Evolutionary conservation across 2,329 filamentous ascomycete genomes (phyloP).

Genomic region (Zalaria sp.): DNA sequence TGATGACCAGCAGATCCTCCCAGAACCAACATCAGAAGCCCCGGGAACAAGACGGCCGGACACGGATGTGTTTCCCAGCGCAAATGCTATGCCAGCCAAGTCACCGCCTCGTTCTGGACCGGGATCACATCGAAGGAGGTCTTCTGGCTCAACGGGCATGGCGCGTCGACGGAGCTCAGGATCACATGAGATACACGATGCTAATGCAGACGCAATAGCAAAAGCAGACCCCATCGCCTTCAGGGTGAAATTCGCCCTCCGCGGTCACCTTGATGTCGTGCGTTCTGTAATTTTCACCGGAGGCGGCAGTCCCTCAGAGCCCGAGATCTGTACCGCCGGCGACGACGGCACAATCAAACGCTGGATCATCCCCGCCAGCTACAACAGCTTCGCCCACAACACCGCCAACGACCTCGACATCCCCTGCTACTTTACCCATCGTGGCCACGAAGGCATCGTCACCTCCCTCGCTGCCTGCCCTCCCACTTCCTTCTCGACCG

Average conservation of each 20-base stretch:
- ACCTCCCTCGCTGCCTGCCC: constrained; percentile 79
- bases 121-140: constrained; percentile 63
- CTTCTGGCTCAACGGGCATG: constrained; percentile 46
- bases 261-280: constrained; percentile 87
- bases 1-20: constrained; percentile 54
- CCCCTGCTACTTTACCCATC: constrained; percentile 84
- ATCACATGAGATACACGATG: constrained; percentile 48
- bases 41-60: constrained; percentile 56
- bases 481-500: constrained; percentile 76
- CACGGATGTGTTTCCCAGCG: constrained; percentile 73
- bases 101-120: constrained; percentile 56
- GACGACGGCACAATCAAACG: constrained; percentile 94
- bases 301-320: constrained; percentile 86
- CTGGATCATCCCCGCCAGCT: constrained; percentile 81
- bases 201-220: constrained; percentile 19
- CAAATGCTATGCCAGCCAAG: constrained; percentile 63
- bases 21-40: constrained; percentile 39
- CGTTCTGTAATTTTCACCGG: constrained; percentile 93
- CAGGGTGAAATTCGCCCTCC: constrained; percentile 81
- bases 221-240: constrained; percentile 65
- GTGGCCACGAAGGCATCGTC: constrained; percentile 83
- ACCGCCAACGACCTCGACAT: constrained; percentile 74
- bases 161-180: constrained; percentile 49
- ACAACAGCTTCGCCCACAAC: constrained; percentile 44
- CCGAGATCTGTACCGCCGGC: constrained; percentile 89